These are phyloP conservation scores for Scedosporium apiospermum DNA, from an alignment of 2,329 filamentous ascomycete species.

Conservation along the genomic window DNA sequence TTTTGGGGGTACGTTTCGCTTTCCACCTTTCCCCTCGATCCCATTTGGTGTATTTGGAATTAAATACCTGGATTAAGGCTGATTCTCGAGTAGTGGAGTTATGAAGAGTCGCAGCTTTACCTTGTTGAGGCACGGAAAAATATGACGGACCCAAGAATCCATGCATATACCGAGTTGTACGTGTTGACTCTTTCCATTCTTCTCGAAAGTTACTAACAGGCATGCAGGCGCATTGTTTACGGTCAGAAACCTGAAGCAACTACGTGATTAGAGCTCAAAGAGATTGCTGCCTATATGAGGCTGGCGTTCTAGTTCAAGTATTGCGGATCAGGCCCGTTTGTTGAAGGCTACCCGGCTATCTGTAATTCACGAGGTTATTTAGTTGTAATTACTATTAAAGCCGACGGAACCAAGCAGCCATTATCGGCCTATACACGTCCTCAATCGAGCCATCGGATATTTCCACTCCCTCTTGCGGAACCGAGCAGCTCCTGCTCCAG, in stretches of 20 bases:
- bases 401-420: no score
- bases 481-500: no score
- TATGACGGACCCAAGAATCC: conserved; percentile 21
- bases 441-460: no score
- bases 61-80: background rate
- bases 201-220: background rate
- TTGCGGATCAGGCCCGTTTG: no score
- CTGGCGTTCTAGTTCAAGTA: no score
- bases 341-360: no score
- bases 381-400: no score
- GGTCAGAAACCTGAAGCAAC: background rate
- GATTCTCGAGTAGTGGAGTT: conserved; percentile 5
- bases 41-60: background rate
- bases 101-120: conserved; percentile 21
- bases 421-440: no score
- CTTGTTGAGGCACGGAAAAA: conserved; percentile 20
- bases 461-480: no score
- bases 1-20: conserved; percentile 17
- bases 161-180: conserved; percentile 16
- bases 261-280: background rate
- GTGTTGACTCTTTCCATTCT: background rate
- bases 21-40: background rate
- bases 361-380: no score
- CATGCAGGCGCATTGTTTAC: background rate
- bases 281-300: no score